Base-by-base conservation (phyloP, 1,284 basidiomycete genomes). In the Cutaneotrichosporon spelunceum region DNA sequence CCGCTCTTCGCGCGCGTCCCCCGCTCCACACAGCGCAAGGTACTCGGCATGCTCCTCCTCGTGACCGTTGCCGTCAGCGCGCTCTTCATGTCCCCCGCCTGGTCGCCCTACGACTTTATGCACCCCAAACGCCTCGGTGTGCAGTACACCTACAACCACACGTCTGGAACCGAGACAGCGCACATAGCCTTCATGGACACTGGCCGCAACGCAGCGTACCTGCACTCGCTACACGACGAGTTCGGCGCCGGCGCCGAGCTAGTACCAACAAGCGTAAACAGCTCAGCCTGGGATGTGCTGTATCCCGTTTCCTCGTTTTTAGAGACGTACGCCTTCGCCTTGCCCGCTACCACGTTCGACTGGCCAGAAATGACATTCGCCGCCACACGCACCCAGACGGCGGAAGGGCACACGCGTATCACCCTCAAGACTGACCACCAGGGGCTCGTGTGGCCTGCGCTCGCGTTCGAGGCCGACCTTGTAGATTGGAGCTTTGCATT, bases 401-500 rank as follows among this genome's bases (percentile, higher is more conserved):
- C 13, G 85, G 62, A 69, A 47, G 70, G 86, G 7, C 83, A 84
- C 2, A 83, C 93, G 59, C 85, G 82, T 54, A 75, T 98, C 55
- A 87, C 85, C 6, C 74, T 98, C 33, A 80, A 83, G 49, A 83
- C 97, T 49, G 81, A 85, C 49, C 93, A 97, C 79, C 90, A 91
- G 2, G 88, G 88, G 11, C 60, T 78, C 13, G 73, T 76, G 13
- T 73, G 58, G 65, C 60, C 73, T 85, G 92, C 91, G 1, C 84
- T 99, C 57, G 90, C 92, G 0, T 98, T 99, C 71, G 89, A 94
- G 59, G 94, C 92, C 0, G 89, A 96, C 65, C 90, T 99, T 8
- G 76, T 94, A 19, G 80, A 84, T 59, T 98, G 95, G 95, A 88
- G 84, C 33, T 82, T 93, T 44, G 88, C 91, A 70, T 81, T 87